These are phyloP conservation scores for Rhynchospora pubera DNA, from an alignment of 176 grass and related monocot genomes.

Conservation along the genomic window DNA sequence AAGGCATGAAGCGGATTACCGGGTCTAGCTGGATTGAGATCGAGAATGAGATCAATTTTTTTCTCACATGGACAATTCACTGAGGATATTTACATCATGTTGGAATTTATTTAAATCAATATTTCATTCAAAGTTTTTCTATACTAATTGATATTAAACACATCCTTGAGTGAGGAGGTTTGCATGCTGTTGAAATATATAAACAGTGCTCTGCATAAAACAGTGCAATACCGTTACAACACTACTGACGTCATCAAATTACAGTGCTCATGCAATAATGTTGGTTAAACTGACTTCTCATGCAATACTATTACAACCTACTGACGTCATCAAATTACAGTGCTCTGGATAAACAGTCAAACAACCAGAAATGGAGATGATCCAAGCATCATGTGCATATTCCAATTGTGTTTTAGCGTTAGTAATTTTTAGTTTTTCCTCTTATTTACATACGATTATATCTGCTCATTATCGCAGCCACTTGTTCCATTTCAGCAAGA, in stretches of 20 bases:
- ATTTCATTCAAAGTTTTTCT: neutral
- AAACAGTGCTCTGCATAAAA: too few relatives aligned
- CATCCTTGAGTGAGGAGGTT: too few relatives aligned
- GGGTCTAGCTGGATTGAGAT: constrained; percentile 95
- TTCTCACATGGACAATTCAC: constrained; percentile 63
- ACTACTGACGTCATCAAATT: too few relatives aligned
- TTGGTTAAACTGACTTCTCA: neutral
- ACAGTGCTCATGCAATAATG: too few relatives aligned
- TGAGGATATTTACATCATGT: constrained; percentile 60
- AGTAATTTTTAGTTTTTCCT: neutral
- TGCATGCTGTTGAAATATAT: too few relatives aligned
- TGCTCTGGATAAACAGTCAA: neutral
- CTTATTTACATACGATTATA: neutral
- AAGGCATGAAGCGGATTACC: constrained; percentile 73
- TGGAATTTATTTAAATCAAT: constrained; percentile 31
- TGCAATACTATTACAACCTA: neutral
- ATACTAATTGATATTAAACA: neutral
- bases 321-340: neutral
- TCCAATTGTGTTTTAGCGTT: neutral
- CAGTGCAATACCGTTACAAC: too few relatives aligned
- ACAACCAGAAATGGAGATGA: neutral
- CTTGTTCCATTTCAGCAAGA: too few relatives aligned
- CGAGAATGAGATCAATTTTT: constrained; percentile 75
- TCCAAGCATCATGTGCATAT: neutral
- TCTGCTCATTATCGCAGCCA: neutral